These are phyloP conservation scores for Rhizophora mangle DNA, from an alignment of 345 rosid genomes.

Conservation along the genomic window DNA sequence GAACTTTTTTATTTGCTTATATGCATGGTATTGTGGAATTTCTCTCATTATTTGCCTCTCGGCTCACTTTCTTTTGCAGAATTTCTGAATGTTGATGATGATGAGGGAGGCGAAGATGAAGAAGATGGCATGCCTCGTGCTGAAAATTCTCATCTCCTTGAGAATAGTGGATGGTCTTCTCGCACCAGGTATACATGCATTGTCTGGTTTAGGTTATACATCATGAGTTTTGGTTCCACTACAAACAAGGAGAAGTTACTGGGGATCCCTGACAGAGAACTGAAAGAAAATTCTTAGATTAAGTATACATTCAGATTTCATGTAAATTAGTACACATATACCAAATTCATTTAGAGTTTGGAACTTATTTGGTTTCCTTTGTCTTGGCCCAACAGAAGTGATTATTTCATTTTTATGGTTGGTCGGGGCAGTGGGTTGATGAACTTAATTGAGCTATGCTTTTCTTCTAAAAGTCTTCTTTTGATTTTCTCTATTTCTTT, in stretches of 20 bases:
- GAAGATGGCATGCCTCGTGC: constrained; percentile 46
- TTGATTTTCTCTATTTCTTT: too few species aligned
- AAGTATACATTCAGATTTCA: too few species aligned
- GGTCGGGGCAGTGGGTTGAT: too few species aligned
- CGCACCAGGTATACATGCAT: constrained; percentile 69
- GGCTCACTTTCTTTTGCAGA: constrained; percentile 38
- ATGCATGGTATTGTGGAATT: neutral
- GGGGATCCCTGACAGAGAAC: neutral
- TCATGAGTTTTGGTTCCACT: neutral
- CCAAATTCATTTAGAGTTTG: too few species aligned
- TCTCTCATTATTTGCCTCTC: neutral
- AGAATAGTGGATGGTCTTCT: constrained; percentile 97
- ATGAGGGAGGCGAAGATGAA: constrained; percentile 66
- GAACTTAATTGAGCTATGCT: too few species aligned
- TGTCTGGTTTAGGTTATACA: neutral
- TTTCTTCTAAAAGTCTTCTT: too few species aligned
- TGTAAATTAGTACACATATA: too few species aligned
- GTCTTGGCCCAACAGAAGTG: too few species aligned
- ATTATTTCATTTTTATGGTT: too few species aligned
- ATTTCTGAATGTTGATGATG: constrained; percentile 88
- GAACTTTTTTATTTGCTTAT: neutral
- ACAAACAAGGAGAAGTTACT: neutral
- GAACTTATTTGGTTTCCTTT: too few species aligned
- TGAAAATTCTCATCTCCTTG: constrained; percentile 65
- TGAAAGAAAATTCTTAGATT: neutral